Base-by-base conservation (phyloP, 2,329 filamentous ascomycete genomes). In the Penicillium sp. region DNA sequence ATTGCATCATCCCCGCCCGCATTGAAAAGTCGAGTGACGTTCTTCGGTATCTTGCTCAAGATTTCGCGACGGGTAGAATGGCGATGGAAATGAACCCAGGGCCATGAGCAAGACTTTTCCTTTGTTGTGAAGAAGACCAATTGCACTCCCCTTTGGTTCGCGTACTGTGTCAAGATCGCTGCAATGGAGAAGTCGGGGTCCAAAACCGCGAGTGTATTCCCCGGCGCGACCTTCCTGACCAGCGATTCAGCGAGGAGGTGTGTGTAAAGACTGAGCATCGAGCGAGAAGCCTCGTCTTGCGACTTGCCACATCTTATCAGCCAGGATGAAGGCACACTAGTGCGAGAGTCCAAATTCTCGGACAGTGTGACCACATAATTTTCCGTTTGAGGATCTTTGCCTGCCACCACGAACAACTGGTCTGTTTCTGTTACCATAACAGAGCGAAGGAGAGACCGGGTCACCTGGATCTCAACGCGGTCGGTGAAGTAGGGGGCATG, bases 171-270 rank as follows among this genome's bases (percentile, higher is more conserved):
- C 10, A 55, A 16, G 7, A 43, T 39, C 0, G 44, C 27, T 3
- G 47, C 36, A 1, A 55, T n/a, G 1, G 51, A 49, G n/a, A 49
- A 52, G 4, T 53, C 51, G 1, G 48, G 43, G 7, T 55, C 48
- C 7, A 55, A n/a, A 5, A 54, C 43, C 3, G 33, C 51, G 7
- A 55, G 13, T 1, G 21, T 23, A 4, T 20, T 39, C 3, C 52
- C 52, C 2, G 47, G 31, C 1, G 20, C 20, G 2, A 47, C 27
- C 3, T 42, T 29, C 1, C 40, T 33, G 4, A 52, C 7, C 11
- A 52, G 32, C 7, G 48, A 40, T 3, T 42, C 26, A 15, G 36
- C 35, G 2, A 55, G 19, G 13, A 55, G 36, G 17, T 52, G 27
- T 1, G 30, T 30, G 21, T 54, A 52, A 2, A 54, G 23, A 4